These are phyloP conservation scores for Solanum chmielewskii DNA, from an alignment of 257 asterid genomes.

Conservation along the genomic window DNA sequence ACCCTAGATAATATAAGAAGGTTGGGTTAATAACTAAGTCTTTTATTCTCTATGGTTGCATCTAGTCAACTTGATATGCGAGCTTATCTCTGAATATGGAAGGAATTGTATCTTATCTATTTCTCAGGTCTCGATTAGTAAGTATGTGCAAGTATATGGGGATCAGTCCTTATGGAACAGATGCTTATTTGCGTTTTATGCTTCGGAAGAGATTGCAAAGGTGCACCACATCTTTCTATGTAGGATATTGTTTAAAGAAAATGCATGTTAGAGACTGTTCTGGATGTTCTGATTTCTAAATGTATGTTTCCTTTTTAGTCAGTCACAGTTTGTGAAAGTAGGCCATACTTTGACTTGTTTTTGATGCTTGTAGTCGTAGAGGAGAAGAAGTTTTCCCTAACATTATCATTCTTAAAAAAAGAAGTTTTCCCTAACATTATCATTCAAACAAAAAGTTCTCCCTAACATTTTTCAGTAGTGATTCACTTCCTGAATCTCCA, in stretches of 20 bases:
- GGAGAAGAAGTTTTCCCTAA: background rate
- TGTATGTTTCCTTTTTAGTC: background rate
- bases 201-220: slow-evolving; percentile 72
- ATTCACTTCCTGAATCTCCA: background rate
- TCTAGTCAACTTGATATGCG: background rate
- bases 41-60: background rate
- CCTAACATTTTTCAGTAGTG: background rate
- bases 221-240: slow-evolving; percentile 26
- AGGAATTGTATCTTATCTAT: background rate
- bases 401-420: background rate
- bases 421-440: background rate
- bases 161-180: slow-evolving; percentile 70
- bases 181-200: slow-evolving; percentile 76
- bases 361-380: background rate
- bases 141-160: slow-evolving; percentile 99
- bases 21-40: slow-evolving; percentile 22
- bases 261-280: background rate
- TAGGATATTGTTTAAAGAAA: background rate
- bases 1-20: slow-evolving; percentile 91
- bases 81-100: background rate
- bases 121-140: slow-evolving; percentile 75
- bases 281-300: background rate
- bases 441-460: background rate
- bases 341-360: background rate
- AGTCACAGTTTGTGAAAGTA: background rate